These are phyloP conservation scores for Orbilia blumenaviensis DNA, from an alignment of 2,329 filamentous ascomycete genomes.

Conservation along the genomic window DNA sequence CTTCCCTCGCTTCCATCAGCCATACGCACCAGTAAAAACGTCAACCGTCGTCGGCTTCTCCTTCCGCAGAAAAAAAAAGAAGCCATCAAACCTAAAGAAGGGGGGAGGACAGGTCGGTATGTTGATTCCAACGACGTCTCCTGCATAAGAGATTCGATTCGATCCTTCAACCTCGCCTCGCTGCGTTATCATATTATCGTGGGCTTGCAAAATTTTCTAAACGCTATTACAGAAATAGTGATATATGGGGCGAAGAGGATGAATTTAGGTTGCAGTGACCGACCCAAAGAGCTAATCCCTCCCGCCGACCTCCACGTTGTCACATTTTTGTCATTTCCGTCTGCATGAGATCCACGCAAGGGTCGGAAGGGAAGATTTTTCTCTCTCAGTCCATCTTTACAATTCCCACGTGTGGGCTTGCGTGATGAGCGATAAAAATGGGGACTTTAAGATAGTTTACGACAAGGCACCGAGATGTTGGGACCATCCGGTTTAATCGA, in stretches of 20 bases:
- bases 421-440: constrained; percentile 43
- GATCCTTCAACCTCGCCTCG: neutral
- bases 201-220: constrained; percentile 25
- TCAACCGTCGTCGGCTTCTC: constrained; percentile 40
- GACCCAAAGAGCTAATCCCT: neutral
- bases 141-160: constrained; percentile 6
- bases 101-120: constrained; percentile 1
- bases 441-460: constrained; percentile 12
- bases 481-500: neutral
- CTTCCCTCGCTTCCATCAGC: constrained; percentile 37
- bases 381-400: constrained; percentile 1
- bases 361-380: constrained; percentile 11
- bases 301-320: constrained; percentile 10
- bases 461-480: neutral
- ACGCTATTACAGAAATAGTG: constrained; percentile 14
- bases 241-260: neutral
- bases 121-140: constrained; percentile 3
- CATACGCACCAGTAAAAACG: constrained; percentile 31
- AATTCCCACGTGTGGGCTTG: constrained; percentile 45
- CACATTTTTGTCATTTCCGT: constrained; percentile 23
- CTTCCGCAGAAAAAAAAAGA: constrained; percentile 30
- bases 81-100: constrained; percentile 26
- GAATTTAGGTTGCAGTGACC: neutral
- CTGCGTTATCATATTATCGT: neutral
- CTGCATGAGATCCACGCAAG: constrained; percentile 20